Conservation (phyloP, 352 stramenopile species). For the Globisporangium cylindrosporum region DNA sequence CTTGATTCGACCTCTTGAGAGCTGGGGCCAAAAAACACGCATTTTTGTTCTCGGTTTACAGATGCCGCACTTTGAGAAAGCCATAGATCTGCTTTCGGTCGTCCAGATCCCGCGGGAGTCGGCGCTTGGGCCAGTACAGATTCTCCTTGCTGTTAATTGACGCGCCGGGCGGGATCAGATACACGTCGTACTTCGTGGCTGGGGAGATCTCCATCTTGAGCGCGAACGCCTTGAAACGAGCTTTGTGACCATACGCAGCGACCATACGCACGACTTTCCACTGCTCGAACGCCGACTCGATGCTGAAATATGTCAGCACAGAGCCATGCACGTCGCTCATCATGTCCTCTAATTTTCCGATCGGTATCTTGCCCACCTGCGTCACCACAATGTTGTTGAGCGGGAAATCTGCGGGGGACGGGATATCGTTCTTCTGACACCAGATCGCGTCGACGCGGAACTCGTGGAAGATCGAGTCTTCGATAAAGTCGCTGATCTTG, state of each 20-base stretch:
- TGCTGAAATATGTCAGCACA: conserved; percentile 46
- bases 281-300: conserved; percentile 67
- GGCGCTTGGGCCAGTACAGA: conserved; percentile 59
- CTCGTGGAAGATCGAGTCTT: conserved; percentile 33
- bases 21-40: background rate
- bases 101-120: conserved; percentile 37
- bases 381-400: conserved; percentile 28
- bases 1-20: background rate
- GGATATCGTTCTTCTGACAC: conserved; percentile 19
- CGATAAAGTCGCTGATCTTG: conserved; percentile 49
- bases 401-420: conserved; percentile 23
- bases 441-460: conserved; percentile 61
- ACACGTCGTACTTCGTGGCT: conserved; percentile 45
- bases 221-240: conserved; percentile 36
- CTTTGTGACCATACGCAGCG: conserved; percentile 71
- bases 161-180: conserved; percentile 63
- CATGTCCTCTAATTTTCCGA: conserved; percentile 42
- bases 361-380: conserved; percentile 39
- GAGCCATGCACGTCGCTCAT: conserved; percentile 43
- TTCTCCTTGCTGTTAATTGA: conserved; percentile 80
- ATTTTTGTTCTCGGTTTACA: conserved; percentile 8
- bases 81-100: conserved; percentile 65
- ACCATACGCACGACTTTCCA: conserved; percentile 72
- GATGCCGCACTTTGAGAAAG: conserved; percentile 44
- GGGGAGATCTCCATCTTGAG: conserved; percentile 43